Evolutionary conservation across 371 early-diverging fungal genomes (phyloP), one percentile per base, ranked within the genome.

Genomic region (Mucor irregularis): DNA sequence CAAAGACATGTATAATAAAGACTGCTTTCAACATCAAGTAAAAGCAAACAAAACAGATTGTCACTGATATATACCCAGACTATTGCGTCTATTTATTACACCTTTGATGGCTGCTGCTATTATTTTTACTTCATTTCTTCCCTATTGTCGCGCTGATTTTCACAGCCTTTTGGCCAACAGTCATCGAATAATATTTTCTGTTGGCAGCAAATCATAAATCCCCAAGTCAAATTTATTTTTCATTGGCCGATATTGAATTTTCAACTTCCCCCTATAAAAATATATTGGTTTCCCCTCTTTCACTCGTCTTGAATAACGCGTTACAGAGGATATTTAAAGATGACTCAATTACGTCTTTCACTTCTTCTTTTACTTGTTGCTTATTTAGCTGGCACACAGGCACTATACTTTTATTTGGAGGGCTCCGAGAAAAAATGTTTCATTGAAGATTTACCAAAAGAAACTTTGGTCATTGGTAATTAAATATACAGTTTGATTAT

Each of bases 361-460:
- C 26, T 40, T 24, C 53, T 59, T 39, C 6, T 55, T 14, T 46
- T 61, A 29, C 24, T 62, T 6, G 46, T 46, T 33, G 51, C 52
- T 29, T 63, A 54, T 52, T 39, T 63, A n/a, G 50, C 44, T 46
- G 31, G 56, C n/a, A 54, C 73, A 43, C 73, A 75, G 34, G 87
- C 84, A 13, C 70, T 97, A 57, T 90, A 97, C 69, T 97, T 96
- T 65, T 95, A 95, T 66, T 80, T 95, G 25, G 93, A 95, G 53
- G 90, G 92, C 21, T 74, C 78, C 46, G 91, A 94, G 62, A 85
- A 84, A 68, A 89, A 91, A 69, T 98, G 98, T 78, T 98, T 98
- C 68, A 75, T 92, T 24, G 97, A 98, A 66, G 96, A 97, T 64
- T 80, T 97, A 44, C 95, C 97, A 24, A 87, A 85, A 61, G 92